phyloP scores from a whole-genome alignment of 2,329 filamentous ascomycete species.

The Erysiphe pulchra region DNA sequence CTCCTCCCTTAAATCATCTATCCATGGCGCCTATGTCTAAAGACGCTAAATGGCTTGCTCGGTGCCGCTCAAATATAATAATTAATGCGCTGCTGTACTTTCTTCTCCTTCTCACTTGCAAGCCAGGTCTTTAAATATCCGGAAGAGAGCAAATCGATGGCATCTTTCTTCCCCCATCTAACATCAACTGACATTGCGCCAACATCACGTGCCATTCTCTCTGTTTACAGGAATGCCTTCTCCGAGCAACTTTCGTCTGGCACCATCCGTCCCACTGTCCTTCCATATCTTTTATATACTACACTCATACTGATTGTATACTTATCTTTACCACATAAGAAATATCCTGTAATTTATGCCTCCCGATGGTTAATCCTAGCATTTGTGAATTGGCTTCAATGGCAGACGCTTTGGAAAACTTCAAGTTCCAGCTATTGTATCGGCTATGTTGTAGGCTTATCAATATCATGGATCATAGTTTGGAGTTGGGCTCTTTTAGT shows the following conservation, averaged over 20 bases:
- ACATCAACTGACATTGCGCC: slow-evolving; percentile 5
- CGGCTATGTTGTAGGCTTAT: slow-evolving; percentile 24
- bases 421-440: slow-evolving; percentile 25
- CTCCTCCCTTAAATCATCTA: too few species aligned
- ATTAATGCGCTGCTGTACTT: too few species aligned
- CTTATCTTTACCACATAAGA: slow-evolving; percentile 26
- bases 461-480: slow-evolving; percentile 24
- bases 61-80: too few species aligned
- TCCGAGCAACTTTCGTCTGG: slow-evolving; percentile 16
- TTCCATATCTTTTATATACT: slow-evolving; percentile 25
- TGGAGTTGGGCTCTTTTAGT: slow-evolving; percentile 24
- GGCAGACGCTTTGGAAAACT: slow-evolving; percentile 17
- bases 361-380: slow-evolving; percentile 24
- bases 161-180: slow-evolving; percentile 6
- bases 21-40: too few species aligned
- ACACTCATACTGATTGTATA: slow-evolving; percentile 24
- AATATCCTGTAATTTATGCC: slow-evolving; percentile 23
- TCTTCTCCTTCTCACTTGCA: too few species aligned
- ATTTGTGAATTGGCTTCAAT: slow-evolving; percentile 19
- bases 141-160: slow-evolving; percentile 1
- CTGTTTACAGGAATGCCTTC: slow-evolving; percentile 16
- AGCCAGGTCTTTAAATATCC: too few species aligned
- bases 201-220: slow-evolving; percentile 6
- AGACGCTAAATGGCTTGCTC: too few species aligned
- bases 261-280: slow-evolving; percentile 20